Percentiles rank a stretch among this genome's conserved stretches.
Conservation (phyloP, 164 flowering plant genomes). For the Tetracentron sinense region DNA sequence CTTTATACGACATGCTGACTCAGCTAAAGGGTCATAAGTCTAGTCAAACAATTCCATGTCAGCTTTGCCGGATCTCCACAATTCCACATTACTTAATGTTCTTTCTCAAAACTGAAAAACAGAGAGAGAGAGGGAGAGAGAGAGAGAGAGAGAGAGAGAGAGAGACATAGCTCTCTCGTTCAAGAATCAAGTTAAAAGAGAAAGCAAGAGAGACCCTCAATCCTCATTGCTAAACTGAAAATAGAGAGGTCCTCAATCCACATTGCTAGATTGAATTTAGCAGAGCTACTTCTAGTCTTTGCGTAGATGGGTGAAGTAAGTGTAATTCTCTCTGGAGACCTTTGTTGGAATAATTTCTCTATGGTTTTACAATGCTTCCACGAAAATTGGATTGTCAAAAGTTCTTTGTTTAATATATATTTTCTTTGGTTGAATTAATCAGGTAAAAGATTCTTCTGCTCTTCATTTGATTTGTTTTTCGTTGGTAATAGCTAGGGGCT, state of each 20-base stretch:
- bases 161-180: too few relatives aligned
- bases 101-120: not conserved
- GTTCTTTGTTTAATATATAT: too few relatives aligned
- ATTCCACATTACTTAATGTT: slow-evolving; percentile 9
- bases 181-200: too few relatives aligned
- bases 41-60: slow-evolving; percentile 23
- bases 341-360: not conserved
- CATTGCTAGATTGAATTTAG: not conserved
- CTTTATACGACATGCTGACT: slow-evolving; percentile 12
- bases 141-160: slow-evolving; percentile 11
- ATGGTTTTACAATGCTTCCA: not conserved
- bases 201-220: not conserved
- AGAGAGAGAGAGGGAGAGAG: slow-evolving; percentile 13
- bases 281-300: not conserved
- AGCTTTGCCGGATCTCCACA: slow-evolving; percentile 15
- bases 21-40: slow-evolving; percentile 11
- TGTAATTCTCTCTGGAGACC: not conserved
- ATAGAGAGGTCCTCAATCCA: not conserved
- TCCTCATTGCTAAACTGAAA: not conserved
- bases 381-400: too few relatives aligned
- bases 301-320: slow-evolving; percentile 37
- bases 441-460: too few relatives aligned
- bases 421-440: too few relatives aligned
- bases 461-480: too few relatives aligned
- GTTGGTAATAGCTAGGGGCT: too few relatives aligned